Conservation (phyloP, 495 filamentous ascomycete species). For the Penicillium salamii region DNA sequence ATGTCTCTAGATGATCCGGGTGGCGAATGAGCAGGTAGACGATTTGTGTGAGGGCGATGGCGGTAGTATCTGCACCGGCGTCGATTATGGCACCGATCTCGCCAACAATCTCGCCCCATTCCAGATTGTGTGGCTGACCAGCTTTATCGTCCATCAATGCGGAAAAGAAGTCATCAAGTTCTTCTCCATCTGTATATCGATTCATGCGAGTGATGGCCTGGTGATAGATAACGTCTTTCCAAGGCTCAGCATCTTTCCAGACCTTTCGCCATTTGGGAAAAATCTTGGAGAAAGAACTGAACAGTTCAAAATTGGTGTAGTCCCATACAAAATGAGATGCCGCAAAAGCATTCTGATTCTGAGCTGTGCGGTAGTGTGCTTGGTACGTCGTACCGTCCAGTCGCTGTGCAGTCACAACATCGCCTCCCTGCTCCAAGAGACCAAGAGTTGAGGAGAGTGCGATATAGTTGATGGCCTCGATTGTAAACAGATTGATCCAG, state of each 20-base stretch:
- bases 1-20: slow-evolving; percentile 43
- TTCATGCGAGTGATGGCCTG: slow-evolving; percentile 27
- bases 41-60: slow-evolving; percentile 41
- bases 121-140: slow-evolving; percentile 20
- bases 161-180: slow-evolving; percentile 49
- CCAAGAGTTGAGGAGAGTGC: slow-evolving; percentile 39
- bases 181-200: slow-evolving; percentile 38
- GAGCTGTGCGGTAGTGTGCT: slow-evolving; percentile 13
- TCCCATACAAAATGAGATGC: slow-evolving; percentile 18
- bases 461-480: slow-evolving; percentile 45
- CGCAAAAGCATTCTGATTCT: slow-evolving; percentile 10
- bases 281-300: slow-evolving; percentile 5
- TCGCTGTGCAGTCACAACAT: slow-evolving; percentile 25
- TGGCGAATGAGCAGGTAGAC: slow-evolving; percentile 53
- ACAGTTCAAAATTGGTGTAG: slow-evolving; percentile 4
- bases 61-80: slow-evolving; percentile 52
- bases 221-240: slow-evolving; percentile 25
- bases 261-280: slow-evolving; percentile 11
- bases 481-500: slow-evolving; percentile 28
- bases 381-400: slow-evolving; percentile 29
- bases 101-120: slow-evolving; percentile 16
- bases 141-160: slow-evolving; percentile 46
- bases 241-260: slow-evolving; percentile 9
- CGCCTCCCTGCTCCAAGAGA: slow-evolving; percentile 40
- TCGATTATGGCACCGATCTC: slow-evolving; percentile 34